Evolutionary conservation across 106 monocot species (phyloP).

Genomic region (Allium cepa): DNA sequence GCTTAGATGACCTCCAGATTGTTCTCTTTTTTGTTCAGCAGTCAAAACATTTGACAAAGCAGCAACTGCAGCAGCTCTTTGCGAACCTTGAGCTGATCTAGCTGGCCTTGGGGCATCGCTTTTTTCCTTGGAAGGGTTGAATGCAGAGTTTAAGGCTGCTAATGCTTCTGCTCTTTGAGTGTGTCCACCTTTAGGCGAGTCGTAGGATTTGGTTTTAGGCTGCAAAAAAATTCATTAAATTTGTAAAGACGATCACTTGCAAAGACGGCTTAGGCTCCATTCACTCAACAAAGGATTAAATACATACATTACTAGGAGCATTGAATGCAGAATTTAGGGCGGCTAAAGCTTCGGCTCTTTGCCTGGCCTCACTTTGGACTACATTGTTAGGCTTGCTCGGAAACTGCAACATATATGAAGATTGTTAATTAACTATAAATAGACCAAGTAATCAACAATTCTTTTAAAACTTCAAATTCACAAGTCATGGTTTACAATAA

Average conservation of each 20-base stretch:
- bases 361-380: conserved; percentile 40
- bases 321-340: conserved; percentile 49
- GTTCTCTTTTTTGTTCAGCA: conserved; percentile 49
- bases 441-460: too few relatives aligned
- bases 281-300: background rate
- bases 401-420: conserved; percentile 18
- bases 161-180: conserved; percentile 68
- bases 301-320: conserved; percentile 8
- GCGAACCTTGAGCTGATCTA: conserved; percentile 49
- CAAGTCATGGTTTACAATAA: too few relatives aligned
- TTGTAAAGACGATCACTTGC: too few relatives aligned
- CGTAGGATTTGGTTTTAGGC: conserved; percentile 27
- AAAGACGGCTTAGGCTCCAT: too few relatives aligned
- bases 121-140: conserved; percentile 47
- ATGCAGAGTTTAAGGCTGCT: conserved; percentile 67
- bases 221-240: conserved; percentile 3
- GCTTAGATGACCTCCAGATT: conserved; percentile 34
- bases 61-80: conserved; percentile 94
- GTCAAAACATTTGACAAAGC: conserved; percentile 75
- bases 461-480: too few relatives aligned
- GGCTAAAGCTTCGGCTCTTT: conserved; percentile 58
- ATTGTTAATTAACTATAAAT: background rate
- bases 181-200: conserved; percentile 31
- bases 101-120: conserved; percentile 26
- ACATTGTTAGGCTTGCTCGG: conserved; percentile 31